Percentiles rank a stretch among this genome's conserved stretches.
Conservation (phyloP, 805 yeast species). For the Ogataea pignaliae region DNA sequence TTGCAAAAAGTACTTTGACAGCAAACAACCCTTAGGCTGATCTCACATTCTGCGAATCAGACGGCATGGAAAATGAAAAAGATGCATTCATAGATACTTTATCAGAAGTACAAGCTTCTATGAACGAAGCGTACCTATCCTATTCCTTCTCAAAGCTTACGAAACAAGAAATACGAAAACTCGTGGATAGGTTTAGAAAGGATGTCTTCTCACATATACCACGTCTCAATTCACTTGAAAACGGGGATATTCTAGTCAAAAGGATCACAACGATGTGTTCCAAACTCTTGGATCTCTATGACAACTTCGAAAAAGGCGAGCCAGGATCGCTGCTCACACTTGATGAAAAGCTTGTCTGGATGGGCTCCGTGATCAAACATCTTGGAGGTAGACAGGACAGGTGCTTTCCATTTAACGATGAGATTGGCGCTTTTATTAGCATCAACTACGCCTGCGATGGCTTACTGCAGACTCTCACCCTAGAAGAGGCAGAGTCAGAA, state of each 20-base stretch:
- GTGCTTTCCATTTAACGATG: conserved; percentile 2
- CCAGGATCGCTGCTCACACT: conserved; percentile 2
- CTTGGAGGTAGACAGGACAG: not conserved
- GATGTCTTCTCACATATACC: conserved; percentile 1
- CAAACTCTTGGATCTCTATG: conserved; percentile 9
- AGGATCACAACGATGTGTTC: conserved; percentile 7
- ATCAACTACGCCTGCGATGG: not conserved
- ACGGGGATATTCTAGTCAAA: not conserved
- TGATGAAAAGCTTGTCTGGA: conserved; percentile 20
- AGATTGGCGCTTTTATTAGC: conserved; percentile 10
- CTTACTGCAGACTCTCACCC: not conserved
- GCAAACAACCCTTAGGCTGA: no score
- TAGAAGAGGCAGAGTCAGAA: not conserved
- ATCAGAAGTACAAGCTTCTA: conserved; percentile 4
- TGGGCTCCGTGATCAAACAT: conserved; percentile 15
- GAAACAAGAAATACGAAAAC: not conserved
- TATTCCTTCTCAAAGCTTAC: conserved; percentile 4
- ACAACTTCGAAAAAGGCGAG: conserved; percentile 1
- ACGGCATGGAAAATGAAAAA: no score
- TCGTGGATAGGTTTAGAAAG: conserved; percentile 6
- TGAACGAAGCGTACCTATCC: conserved; percentile 1
- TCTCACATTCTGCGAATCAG: no score
- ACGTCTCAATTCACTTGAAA: not conserved
- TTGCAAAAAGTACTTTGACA: no score
- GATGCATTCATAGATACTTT: no score